Base-by-base conservation (phyloP, 768 basidiomycete genomes). In the Boletus pseudo-olivaceus region DNA sequence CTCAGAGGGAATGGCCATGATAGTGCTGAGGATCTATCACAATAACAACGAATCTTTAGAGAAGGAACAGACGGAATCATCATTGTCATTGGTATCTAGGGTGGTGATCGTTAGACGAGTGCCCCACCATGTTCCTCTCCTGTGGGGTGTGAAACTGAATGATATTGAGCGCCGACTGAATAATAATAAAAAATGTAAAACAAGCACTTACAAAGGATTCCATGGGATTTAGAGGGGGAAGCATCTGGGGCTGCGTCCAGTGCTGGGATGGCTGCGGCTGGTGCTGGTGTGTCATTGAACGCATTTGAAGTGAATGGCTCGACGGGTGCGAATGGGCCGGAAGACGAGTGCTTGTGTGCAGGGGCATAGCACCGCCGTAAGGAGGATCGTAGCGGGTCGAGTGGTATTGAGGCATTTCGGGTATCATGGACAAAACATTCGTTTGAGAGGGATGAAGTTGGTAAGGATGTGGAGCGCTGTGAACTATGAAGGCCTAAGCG, bases 171-270 rank as follows among this genome's bases (percentile, higher is more conserved):
- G 47, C 54, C 40, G 41, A 48, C 26, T 26, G 23, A 58, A 51
- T 43, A 19, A 12, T 4, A n/a, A n/a, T 49, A 23, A 43, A 53
- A 45, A 41, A 34, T 3, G 19, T 44, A 48, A 33, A 38, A 47
- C 14, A 43, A 48, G 23, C 5, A 73, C 85, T 74, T 70, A 90
- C 88, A 68, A 82, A 89, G 53, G 85, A 68, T 43, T 88, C 84
- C 65, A 85, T 75, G 14, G 80, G 74, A 60, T 84, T 80, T 47
- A 78, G 60, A 19, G 79, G 74, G 27, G 75, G 67, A 51, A 77
- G 62, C 56, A 78, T 65, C 17, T 70, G 69, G 37, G 78, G 65
- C n/a, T 78, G 73, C 47, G 74, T 73, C 85, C 84, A 87, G 49
- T 83, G 82, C 46, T 74, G 73, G 10, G 51, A 15, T 5, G 45